Conservation (phyloP, 2,329 filamentous ascomycete genomes). For the Diaporthe amygdali region DNA sequence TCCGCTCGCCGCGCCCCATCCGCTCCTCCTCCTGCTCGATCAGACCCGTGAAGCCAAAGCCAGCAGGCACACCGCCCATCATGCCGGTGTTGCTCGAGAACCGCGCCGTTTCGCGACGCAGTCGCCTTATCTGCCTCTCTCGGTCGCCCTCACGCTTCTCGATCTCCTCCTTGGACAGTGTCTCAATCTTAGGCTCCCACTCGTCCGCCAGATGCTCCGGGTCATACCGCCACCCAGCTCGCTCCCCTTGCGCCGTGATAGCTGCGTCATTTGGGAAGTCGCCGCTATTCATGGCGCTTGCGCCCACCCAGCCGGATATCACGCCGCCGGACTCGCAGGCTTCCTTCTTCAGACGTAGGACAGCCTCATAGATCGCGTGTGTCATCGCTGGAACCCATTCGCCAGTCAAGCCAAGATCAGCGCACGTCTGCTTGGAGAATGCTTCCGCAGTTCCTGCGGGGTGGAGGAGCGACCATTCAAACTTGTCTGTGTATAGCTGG, state of each 20-base stretch:
- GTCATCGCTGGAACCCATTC: slow-evolving; percentile 96
- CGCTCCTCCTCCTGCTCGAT: slow-evolving; percentile 73
- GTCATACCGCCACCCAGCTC: slow-evolving; percentile 92
- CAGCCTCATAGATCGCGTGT: slow-evolving; percentile 96
- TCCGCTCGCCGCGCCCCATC: slow-evolving; percentile 89
- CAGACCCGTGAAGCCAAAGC: slow-evolving; percentile 54
- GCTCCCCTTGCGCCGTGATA: slow-evolving; percentile 34
- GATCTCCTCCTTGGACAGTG: slow-evolving; percentile 91
- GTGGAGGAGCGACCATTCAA: slow-evolving; percentile 95
- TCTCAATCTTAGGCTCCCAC: slow-evolving; percentile 84
- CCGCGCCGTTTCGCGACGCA: slow-evolving; percentile 88
- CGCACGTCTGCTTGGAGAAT: slow-evolving; percentile 91
- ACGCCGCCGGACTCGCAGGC: slow-evolving; percentile 90
- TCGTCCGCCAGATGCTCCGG: slow-evolving; percentile 85
- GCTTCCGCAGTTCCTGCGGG: slow-evolving; percentile 89
- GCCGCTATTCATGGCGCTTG: slow-evolving; percentile 51
- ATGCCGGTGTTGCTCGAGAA: slow-evolving; percentile 89
- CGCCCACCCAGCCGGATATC: slow-evolving; percentile 67
- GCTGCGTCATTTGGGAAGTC: slow-evolving; percentile 91
- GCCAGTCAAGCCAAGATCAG: slow-evolving; percentile 84
- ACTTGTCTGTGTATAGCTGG: slow-evolving; percentile 93
- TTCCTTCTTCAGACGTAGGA: slow-evolving; percentile 92
- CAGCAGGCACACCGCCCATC: slow-evolving; percentile 73
- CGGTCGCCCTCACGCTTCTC: slow-evolving; percentile 95
- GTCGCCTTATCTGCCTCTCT: slow-evolving; percentile 84